These are phyloP conservation scores for Closterium sp. DNA, from an alignment of 139 green algal genomes.

Conservation along the genomic window DNA sequence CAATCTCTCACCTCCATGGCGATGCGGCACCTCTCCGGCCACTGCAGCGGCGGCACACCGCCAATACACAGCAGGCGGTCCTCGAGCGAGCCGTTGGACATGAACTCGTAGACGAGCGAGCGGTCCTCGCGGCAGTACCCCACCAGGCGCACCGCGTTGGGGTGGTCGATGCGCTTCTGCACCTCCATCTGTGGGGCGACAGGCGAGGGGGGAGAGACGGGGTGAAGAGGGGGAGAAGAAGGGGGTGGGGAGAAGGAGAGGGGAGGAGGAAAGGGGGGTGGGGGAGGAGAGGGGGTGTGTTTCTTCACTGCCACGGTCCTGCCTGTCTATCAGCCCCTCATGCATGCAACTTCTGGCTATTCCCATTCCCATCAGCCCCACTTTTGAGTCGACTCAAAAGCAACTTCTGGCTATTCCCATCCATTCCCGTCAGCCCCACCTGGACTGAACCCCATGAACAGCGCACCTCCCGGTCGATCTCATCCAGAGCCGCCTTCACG, in stretches of 20 bases:
- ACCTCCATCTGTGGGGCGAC: slow-evolving; percentile 46
- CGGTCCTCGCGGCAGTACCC: slow-evolving; percentile 57
- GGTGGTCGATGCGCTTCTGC: slow-evolving; percentile 60
- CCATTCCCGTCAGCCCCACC: neutral
- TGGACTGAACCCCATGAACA: no score
- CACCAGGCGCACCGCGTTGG: slow-evolving; percentile 65
- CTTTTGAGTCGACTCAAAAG: no score
- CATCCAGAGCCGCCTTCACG: neutral
- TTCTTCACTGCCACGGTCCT: no score
- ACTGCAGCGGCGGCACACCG: slow-evolving; percentile 31
- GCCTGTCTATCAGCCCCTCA: no score
- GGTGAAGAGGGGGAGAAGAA: no score
- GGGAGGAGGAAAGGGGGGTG: no score
- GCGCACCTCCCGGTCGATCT: slow-evolving; percentile 19
- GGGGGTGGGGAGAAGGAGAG: no score
- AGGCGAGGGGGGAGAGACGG: no score
- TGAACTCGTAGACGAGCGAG: slow-evolving; percentile 64
- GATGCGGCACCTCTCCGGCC: slow-evolving; percentile 58
- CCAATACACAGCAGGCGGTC: slow-evolving; percentile 45
- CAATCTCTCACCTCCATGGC: slow-evolving; percentile 49
- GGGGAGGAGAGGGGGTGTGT: no score
- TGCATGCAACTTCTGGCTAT: no score
- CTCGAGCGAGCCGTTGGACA: slow-evolving; percentile 57
- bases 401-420: no score
- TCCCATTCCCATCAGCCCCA: no score